A percentile compares a stretch with the other conserved stretches of the same genome.
Evolutionary conservation across 768 basidiomycete genomes (phyloP).

Genomic region (Zangia roseola): DNA sequence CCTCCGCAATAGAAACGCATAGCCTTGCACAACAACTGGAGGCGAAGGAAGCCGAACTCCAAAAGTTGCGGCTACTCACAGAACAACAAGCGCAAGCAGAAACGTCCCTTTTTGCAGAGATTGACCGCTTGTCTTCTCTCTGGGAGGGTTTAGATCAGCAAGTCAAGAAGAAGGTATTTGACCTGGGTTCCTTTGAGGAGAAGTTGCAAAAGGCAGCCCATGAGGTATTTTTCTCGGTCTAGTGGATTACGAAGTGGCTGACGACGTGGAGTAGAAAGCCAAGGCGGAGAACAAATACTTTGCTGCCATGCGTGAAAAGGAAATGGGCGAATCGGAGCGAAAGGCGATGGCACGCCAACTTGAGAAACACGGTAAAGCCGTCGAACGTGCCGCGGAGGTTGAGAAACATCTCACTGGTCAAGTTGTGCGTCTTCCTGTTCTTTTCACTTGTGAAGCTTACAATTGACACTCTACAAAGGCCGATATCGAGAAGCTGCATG

Average conservation of each 20-base stretch:
- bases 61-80: slow-evolving; percentile 58
- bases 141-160: slow-evolving; percentile 86
- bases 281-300: slow-evolving; percentile 96
- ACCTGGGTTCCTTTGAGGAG: slow-evolving; percentile 74
- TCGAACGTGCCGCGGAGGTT: slow-evolving; percentile 64
- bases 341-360: slow-evolving; percentile 57
- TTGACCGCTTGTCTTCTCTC: slow-evolving; percentile 81
- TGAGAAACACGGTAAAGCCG: slow-evolving; percentile 58
- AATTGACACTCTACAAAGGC: slow-evolving; percentile 24
- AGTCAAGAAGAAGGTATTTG: slow-evolving; percentile 81
- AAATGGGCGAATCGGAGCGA: slow-evolving; percentile 73
- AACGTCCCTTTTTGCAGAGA: slow-evolving; percentile 74
- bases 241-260: neutral
- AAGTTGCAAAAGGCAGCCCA: slow-evolving; percentile 58
- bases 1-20: slow-evolving; percentile 49
- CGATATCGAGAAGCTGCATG: slow-evolving; percentile 47
- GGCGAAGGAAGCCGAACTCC: slow-evolving; percentile 67
- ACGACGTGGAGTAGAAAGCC: slow-evolving; percentile 62
- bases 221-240: slow-evolving; percentile 51
- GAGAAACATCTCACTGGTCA: slow-evolving; percentile 61
- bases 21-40: slow-evolving; percentile 55
- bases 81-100: slow-evolving; percentile 68
- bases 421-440: slow-evolving; percentile 46
- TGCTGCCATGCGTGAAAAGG: slow-evolving; percentile 85
- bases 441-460: neutral